phyloP scores from a whole-genome alignment of 2,329 filamentous ascomycete species.

The Sphaerostilbella broomeana region DNA sequence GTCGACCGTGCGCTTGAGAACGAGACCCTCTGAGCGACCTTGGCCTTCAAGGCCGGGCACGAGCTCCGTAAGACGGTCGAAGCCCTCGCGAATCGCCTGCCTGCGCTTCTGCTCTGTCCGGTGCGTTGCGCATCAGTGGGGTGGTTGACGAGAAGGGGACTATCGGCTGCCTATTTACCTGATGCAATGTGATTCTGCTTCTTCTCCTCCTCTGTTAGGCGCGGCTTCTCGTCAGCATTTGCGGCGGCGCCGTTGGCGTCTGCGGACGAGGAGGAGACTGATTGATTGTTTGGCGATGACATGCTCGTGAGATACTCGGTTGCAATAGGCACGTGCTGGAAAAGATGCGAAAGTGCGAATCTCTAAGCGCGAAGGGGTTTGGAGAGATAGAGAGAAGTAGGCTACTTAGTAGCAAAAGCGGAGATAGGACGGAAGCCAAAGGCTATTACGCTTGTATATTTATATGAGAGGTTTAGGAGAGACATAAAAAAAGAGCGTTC shows the following conservation, averaged over 20 bases:
- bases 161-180: constrained; percentile 31
- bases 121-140: constrained; percentile 12
- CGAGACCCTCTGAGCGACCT: constrained; percentile 76
- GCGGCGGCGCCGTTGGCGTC: constrained; percentile 17
- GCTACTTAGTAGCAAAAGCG: too few relatives aligned
- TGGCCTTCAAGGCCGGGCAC: constrained; percentile 79
- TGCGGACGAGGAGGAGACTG: constrained; percentile 16
- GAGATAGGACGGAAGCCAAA: too few relatives aligned
- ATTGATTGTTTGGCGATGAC: constrained; percentile 26
- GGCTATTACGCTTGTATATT: too few relatives aligned
- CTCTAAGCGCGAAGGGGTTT: too few relatives aligned
- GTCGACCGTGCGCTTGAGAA: constrained; percentile 66
- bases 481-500: too few relatives aligned
- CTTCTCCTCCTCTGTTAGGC: constrained; percentile 48
- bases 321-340: neutral
- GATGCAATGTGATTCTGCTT: constrained; percentile 51
- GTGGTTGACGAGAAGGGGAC: neutral
- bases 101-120: constrained; percentile 38
- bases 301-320: constrained; percentile 13
- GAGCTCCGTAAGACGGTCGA: constrained; percentile 71
- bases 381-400: too few relatives aligned
- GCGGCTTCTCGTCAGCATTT: constrained; percentile 40
- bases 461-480: too few relatives aligned
- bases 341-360: constrained; percentile 2
- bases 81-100: constrained; percentile 70